Conservation (phyloP, 1,139 yeast genomes). For the Kodamaea arcana region DNA sequence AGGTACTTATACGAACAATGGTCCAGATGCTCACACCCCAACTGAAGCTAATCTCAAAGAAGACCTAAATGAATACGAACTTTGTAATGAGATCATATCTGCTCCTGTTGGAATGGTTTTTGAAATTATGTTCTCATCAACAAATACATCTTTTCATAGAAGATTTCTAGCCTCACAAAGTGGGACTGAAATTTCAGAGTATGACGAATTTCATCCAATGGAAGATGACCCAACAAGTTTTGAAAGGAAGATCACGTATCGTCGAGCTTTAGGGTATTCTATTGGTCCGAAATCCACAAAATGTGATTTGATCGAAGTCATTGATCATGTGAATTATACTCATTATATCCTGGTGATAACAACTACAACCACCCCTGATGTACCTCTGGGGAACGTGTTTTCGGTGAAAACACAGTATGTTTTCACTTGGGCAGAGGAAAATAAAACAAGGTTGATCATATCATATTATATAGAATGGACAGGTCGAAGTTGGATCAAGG, state of each 20-base stretch:
- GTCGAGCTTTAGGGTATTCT: constrained; percentile 47
- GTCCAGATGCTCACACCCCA: constrained; percentile 39
- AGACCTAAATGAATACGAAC: constrained; percentile 29
- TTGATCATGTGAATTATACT: constrained; percentile 39
- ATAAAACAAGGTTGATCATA: constrained; percentile 37
- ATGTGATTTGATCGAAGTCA: constrained; percentile 45
- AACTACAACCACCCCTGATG: constrained; percentile 51
- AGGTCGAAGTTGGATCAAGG: constrained; percentile 54
- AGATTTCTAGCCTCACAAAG: constrained; percentile 41
- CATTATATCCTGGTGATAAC: constrained; percentile 35
- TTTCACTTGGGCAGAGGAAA: constrained; percentile 44
- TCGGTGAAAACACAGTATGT: constrained; percentile 47
- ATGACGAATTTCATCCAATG: constrained; percentile 33
- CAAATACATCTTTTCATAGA: constrained; percentile 36
- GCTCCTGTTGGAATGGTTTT: constrained; percentile 52
- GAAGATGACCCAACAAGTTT: constrained; percentile 29
- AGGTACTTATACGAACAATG: constrained; percentile 32
- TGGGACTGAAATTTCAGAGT: constrained; percentile 44
- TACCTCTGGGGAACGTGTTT: constrained; percentile 56
- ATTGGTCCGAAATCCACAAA: constrained; percentile 57
- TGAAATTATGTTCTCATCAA: constrained; percentile 44
- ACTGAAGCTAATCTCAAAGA: constrained; percentile 10
- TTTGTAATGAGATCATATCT: constrained; percentile 29
- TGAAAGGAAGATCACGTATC: constrained; percentile 39
- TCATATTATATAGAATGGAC: constrained; percentile 51